Conservation (phyloP, 225 moss, liverwort and hornwort species). For the Polytrichum formosum region DNA sequence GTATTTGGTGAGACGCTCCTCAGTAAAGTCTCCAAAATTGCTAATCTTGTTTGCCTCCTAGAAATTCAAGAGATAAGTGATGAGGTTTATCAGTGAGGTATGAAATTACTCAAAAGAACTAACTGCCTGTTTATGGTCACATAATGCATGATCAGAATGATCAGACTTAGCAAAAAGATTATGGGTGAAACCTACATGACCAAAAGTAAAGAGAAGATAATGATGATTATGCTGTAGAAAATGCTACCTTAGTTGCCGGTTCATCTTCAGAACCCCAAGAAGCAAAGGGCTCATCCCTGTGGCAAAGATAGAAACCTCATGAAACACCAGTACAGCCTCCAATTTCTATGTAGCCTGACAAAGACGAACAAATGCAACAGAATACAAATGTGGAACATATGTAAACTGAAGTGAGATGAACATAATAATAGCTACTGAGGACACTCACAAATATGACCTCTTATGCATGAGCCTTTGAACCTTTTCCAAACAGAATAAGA, state of each 20-base stretch:
- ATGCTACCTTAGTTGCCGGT: conserved; percentile 18
- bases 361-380: background rate
- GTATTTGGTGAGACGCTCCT: conserved; percentile 45
- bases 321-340: background rate
- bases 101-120: background rate
- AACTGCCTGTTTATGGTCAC: background rate
- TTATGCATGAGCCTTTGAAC: background rate
- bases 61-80: background rate
- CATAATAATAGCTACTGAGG: no score
- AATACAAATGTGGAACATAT: background rate
- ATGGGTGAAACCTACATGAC: conserved; percentile 3
- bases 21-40: conserved; percentile 61
- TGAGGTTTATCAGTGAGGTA: background rate
- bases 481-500: background rate
- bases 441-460: background rate
- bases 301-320: conserved; percentile 14
- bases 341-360: background rate
- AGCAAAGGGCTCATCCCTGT: conserved; percentile 56
- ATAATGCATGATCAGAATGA: background rate
- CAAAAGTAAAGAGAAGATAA: background rate
- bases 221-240: background rate
- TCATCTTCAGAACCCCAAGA: conserved; percentile 17
- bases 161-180: conserved; percentile 7
- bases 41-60: conserved; percentile 18
- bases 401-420: background rate